Conservation (phyloP, 2,329 filamentous ascomycete species). For the Penicillium fuscoglaucum region DNA sequence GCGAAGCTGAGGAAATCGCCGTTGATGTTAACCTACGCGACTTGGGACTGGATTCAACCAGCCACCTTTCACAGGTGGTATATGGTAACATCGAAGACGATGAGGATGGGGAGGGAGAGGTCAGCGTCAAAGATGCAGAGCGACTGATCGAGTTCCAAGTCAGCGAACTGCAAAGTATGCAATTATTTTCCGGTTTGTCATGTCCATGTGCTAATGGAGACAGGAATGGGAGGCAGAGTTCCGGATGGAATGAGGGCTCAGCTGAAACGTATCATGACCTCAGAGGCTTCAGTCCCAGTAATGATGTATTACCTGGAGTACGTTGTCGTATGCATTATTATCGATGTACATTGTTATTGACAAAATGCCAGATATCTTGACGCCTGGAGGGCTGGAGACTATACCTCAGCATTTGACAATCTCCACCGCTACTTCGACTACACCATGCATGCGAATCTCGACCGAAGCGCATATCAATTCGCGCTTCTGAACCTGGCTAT, state of each 20-base stretch:
- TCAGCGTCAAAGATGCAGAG: conserved; percentile 79
- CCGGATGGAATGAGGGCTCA: conserved; percentile 71
- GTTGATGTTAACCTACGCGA: conserved; percentile 64
- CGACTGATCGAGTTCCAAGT: conserved; percentile 84
- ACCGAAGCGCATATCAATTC: conserved; percentile 89
- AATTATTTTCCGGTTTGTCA: conserved; percentile 24
- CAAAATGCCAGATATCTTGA: conserved; percentile 70
- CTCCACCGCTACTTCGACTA: conserved; percentile 97
- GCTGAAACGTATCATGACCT: conserved; percentile 67
- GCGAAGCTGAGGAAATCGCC: conserved; percentile 48
- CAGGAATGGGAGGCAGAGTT: conserved; percentile 74
- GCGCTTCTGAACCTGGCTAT: conserved; percentile 91
- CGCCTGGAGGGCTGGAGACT: conserved; percentile 87
- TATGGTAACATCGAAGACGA: conserved; percentile 51
- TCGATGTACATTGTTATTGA: conserved; percentile 13
- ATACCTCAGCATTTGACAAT: conserved; percentile 83
- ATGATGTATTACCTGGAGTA: conserved; percentile 74
- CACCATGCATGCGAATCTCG: conserved; percentile 74
- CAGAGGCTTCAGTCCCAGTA: conserved; percentile 68
- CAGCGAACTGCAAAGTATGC: conserved; percentile 74
- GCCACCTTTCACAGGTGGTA: conserved; percentile 51
- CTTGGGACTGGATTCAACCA: conserved; percentile 56
- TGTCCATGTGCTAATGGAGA: conserved; percentile 24
- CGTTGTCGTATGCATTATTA: conserved; percentile 13
- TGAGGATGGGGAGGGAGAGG: conserved; percentile 44